Percentiles rank a stretch among this genome's conserved stretches.
These are phyloP conservation scores for Agaricus sinodeliciosus DNA, from an alignment of 768 basidiomycete species.

Conservation along the genomic window DNA sequence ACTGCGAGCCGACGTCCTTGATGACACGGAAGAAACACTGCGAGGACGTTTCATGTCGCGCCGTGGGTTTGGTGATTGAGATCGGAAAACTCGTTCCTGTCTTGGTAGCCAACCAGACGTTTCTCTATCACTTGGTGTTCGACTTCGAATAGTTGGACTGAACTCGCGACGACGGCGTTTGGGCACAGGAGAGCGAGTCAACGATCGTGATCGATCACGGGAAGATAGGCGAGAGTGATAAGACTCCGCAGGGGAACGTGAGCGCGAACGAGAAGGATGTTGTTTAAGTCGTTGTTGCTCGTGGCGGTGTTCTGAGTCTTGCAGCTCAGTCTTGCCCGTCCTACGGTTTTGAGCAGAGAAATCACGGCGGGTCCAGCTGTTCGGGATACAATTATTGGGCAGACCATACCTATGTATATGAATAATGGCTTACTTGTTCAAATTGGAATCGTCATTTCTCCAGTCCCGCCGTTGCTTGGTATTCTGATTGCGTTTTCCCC, in stretches of 20 bases:
- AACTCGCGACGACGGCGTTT: slow-evolving; percentile 49
- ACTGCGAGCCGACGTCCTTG: slow-evolving; percentile 42
- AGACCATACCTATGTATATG: slow-evolving; percentile 2
- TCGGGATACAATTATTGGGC: slow-evolving; percentile 4
- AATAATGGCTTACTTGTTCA: slow-evolving; percentile 59
- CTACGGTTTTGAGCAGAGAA: slow-evolving; percentile 28
- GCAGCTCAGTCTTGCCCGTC: slow-evolving; percentile 30
- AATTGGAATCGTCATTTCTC: slow-evolving; percentile 55
- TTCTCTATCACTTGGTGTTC: slow-evolving; percentile 41
- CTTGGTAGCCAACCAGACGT: slow-evolving; percentile 26
- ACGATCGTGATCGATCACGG: slow-evolving; percentile 57
- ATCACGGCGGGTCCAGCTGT: slow-evolving; percentile 66
- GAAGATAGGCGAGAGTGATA: slow-evolving; percentile 58
- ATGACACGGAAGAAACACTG: slow-evolving; percentile 47
- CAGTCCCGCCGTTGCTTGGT: slow-evolving; percentile 41
- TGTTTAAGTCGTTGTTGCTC: slow-evolving; percentile 37
- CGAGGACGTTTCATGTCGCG: slow-evolving; percentile 36
- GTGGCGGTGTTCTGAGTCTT: slow-evolving; percentile 21
- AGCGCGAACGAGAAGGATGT: slow-evolving; percentile 58
- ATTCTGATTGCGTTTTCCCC: slow-evolving; percentile 27
- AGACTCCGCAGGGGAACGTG: slow-evolving; percentile 61
- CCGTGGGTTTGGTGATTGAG: slow-evolving; percentile 37
- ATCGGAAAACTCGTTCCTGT: slow-evolving; percentile 18
- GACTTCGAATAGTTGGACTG: slow-evolving; percentile 40
- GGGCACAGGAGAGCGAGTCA: slow-evolving; percentile 49